Evolutionary conservation across 306 rosid genomes (phyloP).

Genomic region (Castanospermum australe): DNA sequence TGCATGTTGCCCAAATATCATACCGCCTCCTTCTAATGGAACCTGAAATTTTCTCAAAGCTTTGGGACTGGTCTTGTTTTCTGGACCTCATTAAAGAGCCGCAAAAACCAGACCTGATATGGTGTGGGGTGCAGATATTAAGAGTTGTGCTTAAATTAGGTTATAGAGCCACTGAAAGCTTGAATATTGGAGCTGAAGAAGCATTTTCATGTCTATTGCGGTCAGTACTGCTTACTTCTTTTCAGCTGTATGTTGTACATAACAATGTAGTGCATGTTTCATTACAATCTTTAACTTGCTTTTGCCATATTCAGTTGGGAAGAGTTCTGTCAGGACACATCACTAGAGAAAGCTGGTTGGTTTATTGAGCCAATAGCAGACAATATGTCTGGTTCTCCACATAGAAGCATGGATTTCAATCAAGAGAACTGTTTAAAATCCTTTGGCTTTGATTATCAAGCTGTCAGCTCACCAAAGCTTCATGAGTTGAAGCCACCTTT

Average conservation of each 20-base stretch:
- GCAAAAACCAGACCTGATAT: conserved; percentile 45
- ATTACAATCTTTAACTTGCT: conserved; percentile 24
- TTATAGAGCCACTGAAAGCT: conserved; percentile 41
- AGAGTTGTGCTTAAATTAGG: conserved; percentile 57
- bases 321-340: conserved; percentile 72
- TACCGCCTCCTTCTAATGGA: conserved; percentile 66
- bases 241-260: conserved; percentile 3
- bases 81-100: conserved; percentile 44
- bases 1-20: conserved; percentile 58
- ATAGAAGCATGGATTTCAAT: conserved; percentile 32
- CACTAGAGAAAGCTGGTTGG: conserved; percentile 69
- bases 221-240: conserved; percentile 44
- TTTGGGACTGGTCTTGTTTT: conserved; percentile 87
- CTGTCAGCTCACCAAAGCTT: conserved; percentile 29
- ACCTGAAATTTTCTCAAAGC: conserved; percentile 56
- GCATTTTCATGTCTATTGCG: conserved; percentile 60
- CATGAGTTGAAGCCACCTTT: conserved; percentile 47
- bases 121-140: conserved; percentile 67
- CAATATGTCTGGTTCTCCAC: conserved; percentile 24
- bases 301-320: conserved; percentile 69
- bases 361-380: conserved; percentile 41
- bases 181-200: conserved; percentile 48
- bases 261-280: conserved; percentile 8
- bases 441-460: conserved; percentile 32
- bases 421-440: conserved; percentile 45